phyloP scores from a whole-genome alignment of 2,329 filamentous ascomycete genomes.

The Metarhizium sp. region DNA sequence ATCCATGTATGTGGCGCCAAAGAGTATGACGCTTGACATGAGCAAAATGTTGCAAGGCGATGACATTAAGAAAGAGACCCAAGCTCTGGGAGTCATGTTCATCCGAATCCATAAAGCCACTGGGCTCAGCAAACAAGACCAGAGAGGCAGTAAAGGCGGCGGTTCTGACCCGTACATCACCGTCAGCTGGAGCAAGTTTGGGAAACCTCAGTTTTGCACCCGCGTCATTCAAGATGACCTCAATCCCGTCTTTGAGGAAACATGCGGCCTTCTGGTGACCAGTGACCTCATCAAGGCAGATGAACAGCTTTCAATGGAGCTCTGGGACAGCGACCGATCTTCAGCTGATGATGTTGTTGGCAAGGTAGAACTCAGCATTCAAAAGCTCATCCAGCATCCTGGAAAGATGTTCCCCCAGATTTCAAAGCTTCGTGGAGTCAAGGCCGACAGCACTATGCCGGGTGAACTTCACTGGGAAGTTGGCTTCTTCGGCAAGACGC shows the following conservation, averaged over 20 bases:
- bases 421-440: slow-evolving; percentile 73
- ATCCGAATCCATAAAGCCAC: slow-evolving; percentile 82
- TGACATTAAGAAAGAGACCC: slow-evolving; percentile 80
- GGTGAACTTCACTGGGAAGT: slow-evolving; percentile 94
- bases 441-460: slow-evolving; percentile 80
- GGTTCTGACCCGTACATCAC: slow-evolving; percentile 96
- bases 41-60: slow-evolving; percentile 86
- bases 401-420: slow-evolving; percentile 87
- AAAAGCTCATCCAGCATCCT: slow-evolving; percentile 86
- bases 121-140: slow-evolving; percentile 86
- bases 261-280: slow-evolving; percentile 74
- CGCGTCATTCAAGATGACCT: slow-evolving; percentile 91
- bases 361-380: slow-evolving; percentile 87
- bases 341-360: slow-evolving; percentile 93
- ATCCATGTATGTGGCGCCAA: slow-evolving; percentile 88
- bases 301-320: slow-evolving; percentile 84
- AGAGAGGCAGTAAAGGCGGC: slow-evolving; percentile 69
- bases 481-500: slow-evolving; percentile 86
- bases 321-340: slow-evolving; percentile 92
- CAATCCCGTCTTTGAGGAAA: slow-evolving; percentile 89
- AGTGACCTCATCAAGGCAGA: slow-evolving; percentile 86
- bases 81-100: slow-evolving; percentile 83
- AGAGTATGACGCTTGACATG: slow-evolving; percentile 86
- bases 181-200: slow-evolving; percentile 89
- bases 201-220: slow-evolving; percentile 96